phyloP scores from a whole-genome alignment of 2,329 filamentous ascomycete species.

The Aureobasidium subglaciale region DNA sequence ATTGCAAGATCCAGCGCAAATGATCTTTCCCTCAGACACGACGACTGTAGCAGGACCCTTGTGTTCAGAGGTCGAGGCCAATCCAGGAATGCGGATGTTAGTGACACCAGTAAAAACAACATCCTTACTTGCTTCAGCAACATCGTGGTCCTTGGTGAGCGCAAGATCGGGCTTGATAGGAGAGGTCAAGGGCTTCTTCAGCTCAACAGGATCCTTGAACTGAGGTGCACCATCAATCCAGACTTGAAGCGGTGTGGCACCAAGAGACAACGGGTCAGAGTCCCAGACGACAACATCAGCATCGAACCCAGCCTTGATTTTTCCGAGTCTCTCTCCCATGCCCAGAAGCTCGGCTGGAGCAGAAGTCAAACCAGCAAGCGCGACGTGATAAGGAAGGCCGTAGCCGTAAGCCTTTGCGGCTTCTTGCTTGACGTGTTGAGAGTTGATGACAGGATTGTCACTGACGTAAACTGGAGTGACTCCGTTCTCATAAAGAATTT shows the following conservation, averaged over 20 bases:
- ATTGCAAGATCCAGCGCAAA: slow-evolving; percentile 50
- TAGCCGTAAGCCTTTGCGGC: slow-evolving; percentile 39
- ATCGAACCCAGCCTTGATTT: slow-evolving; percentile 35
- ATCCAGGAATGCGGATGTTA: slow-evolving; percentile 42
- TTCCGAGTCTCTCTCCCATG: slow-evolving; percentile 34
- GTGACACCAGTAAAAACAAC: slow-evolving; percentile 53
- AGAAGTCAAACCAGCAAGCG: slow-evolving; percentile 34
- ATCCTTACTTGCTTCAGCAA: slow-evolving; percentile 25
- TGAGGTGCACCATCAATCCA: slow-evolving; percentile 43
- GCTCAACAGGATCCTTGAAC: slow-evolving; percentile 44
- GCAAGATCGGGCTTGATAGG: slow-evolving; percentile 36
- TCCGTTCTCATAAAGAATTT: slow-evolving; percentile 57
- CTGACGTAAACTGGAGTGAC: slow-evolving; percentile 63
- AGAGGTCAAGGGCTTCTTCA: slow-evolving; percentile 42
- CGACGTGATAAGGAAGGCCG: slow-evolving; percentile 35
- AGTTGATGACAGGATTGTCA: slow-evolving; percentile 63
- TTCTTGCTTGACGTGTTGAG: slow-evolving; percentile 61
- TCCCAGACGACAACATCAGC: slow-evolving; percentile 40
- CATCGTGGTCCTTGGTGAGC: slow-evolving; percentile 36
- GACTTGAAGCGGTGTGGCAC: slow-evolving; percentile 35
- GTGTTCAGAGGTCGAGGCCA: slow-evolving; percentile 21
- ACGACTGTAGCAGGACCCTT: slow-evolving; percentile 37
- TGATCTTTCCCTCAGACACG: slow-evolving; percentile 47
- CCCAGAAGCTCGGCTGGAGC: slow-evolving; percentile 35
- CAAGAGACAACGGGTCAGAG: slow-evolving; percentile 34